phyloP scores from a whole-genome alignment of 2,329 filamentous ascomycete species.

The Nemania sp. region DNA sequence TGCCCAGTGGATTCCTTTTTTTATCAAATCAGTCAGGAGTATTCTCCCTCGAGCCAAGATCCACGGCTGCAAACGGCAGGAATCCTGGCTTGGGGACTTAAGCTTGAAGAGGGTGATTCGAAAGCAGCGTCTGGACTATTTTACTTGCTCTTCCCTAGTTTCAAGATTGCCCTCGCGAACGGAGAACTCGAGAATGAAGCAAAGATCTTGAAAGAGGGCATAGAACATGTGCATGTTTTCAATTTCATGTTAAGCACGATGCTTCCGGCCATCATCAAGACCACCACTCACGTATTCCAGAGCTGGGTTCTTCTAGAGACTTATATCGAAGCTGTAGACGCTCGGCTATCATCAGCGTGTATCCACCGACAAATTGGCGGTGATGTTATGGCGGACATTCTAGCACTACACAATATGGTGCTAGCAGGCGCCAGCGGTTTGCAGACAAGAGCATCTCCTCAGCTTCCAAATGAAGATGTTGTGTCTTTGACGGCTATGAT shows the following conservation, averaged over 20 bases:
- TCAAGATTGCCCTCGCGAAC: constrained; percentile 65
- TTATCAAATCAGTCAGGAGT: constrained; percentile 67
- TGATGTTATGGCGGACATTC: constrained; percentile 51
- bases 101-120: constrained; percentile 64
- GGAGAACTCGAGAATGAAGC: constrained; percentile 61
- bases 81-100: constrained; percentile 67
- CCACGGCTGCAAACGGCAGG: constrained; percentile 67
- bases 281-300: constrained; percentile 51
- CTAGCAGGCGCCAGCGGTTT: constrained; percentile 47
- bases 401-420: constrained; percentile 51
- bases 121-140: constrained; percentile 64
- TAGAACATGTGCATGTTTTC: constrained; percentile 60
- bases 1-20: constrained; percentile 67
- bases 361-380: constrained; percentile 55
- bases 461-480: constrained; percentile 45
- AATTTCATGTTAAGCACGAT: constrained; percentile 64
- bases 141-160: constrained; percentile 68
- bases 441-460: constrained; percentile 36
- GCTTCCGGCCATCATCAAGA: constrained; percentile 64
- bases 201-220: constrained; percentile 60
- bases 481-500: constrained; percentile 42
- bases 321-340: constrained; percentile 59
- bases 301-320: constrained; percentile 64
- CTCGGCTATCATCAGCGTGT: constrained; percentile 52
- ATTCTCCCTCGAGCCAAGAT: constrained; percentile 66